Evolutionary conservation across 768 basidiomycete species (phyloP), one percentile per base, ranked within the genome.

Genomic region (Auricularia cornea): DNA sequence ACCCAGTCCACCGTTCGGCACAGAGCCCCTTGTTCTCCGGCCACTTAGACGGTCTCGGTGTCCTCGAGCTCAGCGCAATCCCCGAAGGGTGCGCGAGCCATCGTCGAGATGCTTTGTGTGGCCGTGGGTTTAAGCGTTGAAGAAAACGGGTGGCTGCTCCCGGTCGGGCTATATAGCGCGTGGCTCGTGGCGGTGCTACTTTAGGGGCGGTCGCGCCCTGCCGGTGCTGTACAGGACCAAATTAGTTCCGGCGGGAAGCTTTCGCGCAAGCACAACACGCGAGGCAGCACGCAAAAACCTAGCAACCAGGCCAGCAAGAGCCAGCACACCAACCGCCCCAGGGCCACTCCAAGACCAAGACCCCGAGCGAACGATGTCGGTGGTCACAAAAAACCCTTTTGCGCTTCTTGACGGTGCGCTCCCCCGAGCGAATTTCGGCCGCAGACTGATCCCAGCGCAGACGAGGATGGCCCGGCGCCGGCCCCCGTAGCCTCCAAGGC

Each of bases 331-430:
- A 8, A 26, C 41, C n/a, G 32, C 32, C 18, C 32, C n/a, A 60
- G 33, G 63, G 56, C 57, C 57, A 61, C 61, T 66, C 65, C 51
- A 63, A 35, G 62, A 68, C 70, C 79, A 81, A 80, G 77, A 75
- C 81, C 83, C 84, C 81, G 85, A 85, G 83, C 80, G 83, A 78
- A 84, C 76, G 72, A 92, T 93, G 90, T 91, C 90, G 89, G 90
- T 92, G 84, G 90, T 88, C 80, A 85, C 85, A 73, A 86, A 79
- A 84, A 92, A 92, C 80, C 87, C 87, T 68, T 93, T 92, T 80
- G 84, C 90, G 76, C 71, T 92, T 78, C 81, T 92, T 76, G 86
- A 87, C 74, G 88, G 90, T 91, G 68, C 65, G 80, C n/a, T n/a
- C n/a, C n/a, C n/a, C n/a, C n/a, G n/a, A n/a, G n/a, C n/a, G n/a